Base-by-base conservation (phyloP, 192 early-diverging fungal species). In the Coemansia sp. region DNA sequence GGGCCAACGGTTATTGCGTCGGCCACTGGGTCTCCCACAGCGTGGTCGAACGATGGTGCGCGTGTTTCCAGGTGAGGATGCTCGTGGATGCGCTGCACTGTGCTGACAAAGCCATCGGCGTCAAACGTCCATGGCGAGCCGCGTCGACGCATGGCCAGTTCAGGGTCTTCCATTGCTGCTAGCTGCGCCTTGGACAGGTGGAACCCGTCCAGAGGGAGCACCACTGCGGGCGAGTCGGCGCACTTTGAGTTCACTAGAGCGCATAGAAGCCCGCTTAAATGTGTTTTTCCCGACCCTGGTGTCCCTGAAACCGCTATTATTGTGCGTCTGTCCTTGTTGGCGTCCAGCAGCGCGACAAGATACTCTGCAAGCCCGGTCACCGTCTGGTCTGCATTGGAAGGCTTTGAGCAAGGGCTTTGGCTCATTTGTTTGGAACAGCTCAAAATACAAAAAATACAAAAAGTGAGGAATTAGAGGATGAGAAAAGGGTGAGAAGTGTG, bases 191-290 rank as follows among this genome's bases (percentile, higher is more conserved):
- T 71, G 51, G 76, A 67, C 51, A 81, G 61, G 65, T 90, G 88
- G 73, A 85, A 90, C 0, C 88, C 88, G 65, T 90, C 88, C 86
- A 90, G 86, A 4, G 83, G 77, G n/a, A 86, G 55, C 12, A 85
- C 77, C 8, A 74, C 60, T 20, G 81, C 76, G 0, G 69, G n/a
- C 1, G 61, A 55, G 0, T 5, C 17, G 2, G 2, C 5, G n/a
- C 39, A n/a, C 9, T 17, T 22, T 2, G 4, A 3, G 65, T 82
- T 82, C 48, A 74, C 36, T 5, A 36, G 39, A 0, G 12, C 8
- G 57, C 68, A 45, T 1, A 82, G 28, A 6, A 20, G 64, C 51
- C 64, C 52, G 75, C 79, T 74, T 35, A 82, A 36, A 37, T 60
- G 37, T 28, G 79, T 57, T 48, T 82, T 82, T 38, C 79, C 79